These are phyloP conservation scores for Rhododendron molle DNA, from an alignment of 148 eudicot genomes.

Conservation along the genomic window DNA sequence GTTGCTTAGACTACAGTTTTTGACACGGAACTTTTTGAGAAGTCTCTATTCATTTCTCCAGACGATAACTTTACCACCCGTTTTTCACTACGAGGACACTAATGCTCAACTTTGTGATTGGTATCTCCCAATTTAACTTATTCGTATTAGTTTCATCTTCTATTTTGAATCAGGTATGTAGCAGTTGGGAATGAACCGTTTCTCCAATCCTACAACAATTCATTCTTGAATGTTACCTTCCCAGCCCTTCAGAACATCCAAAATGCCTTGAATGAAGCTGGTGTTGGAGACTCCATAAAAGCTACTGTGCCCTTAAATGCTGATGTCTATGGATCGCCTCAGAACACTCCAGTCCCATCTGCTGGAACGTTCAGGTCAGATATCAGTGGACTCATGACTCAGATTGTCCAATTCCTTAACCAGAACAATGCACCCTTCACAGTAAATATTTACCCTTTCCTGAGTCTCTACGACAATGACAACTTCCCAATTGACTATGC, in stretches of 20 bases:
- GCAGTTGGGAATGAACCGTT: constrained; percentile 26
- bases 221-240: constrained; percentile 50
- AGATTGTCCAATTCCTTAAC: constrained; percentile 55
- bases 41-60: not conserved
- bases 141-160: not conserved
- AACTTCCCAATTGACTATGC: constrained; percentile 81
- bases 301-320: constrained; percentile 88
- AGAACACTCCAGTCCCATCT: constrained; percentile 60
- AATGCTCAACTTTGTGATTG: not conserved
- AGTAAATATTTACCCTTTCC: constrained; percentile 86
- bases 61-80: not conserved
- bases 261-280: constrained; percentile 74
- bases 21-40: not conserved
- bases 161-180: constrained; percentile 57
- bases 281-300: constrained; percentile 55
- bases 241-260: constrained; percentile 90
- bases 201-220: constrained; percentile 57
- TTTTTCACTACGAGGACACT: not conserved
- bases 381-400: constrained; percentile 46
- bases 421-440: constrained; percentile 80
- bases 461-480: constrained; percentile 60
- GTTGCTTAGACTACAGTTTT: not conserved
- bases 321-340: constrained; percentile 70
- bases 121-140: not conserved
- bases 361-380: constrained; percentile 73